Conservation (phyloP, 2,329 filamentous ascomycete genomes). For the Aspergillus pseudoviridinutans region DNA sequence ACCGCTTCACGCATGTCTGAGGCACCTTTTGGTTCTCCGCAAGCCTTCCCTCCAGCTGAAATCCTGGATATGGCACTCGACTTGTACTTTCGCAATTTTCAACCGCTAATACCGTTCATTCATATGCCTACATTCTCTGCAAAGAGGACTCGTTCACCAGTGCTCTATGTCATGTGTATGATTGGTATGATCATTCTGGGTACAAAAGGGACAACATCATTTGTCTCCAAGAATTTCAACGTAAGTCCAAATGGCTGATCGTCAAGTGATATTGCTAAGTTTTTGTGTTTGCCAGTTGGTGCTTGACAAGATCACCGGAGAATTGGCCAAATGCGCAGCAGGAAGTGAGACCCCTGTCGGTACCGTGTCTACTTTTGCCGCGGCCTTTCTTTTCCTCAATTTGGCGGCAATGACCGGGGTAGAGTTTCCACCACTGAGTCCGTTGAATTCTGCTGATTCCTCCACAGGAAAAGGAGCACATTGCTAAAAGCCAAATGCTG, state of each 20-base stretch:
- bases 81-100: constrained; percentile 52
- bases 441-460: constrained; percentile 1
- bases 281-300: constrained; percentile 16
- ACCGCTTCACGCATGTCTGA: constrained; percentile 18
- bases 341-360: constrained; percentile 37
- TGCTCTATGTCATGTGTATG: constrained; percentile 52
- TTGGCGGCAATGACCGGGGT: constrained; percentile 48
- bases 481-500: constrained; percentile 49
- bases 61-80: constrained; percentile 53
- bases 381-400: constrained; percentile 47
- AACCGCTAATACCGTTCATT: constrained; percentile 51
- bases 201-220: constrained; percentile 49
- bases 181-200: constrained; percentile 51
- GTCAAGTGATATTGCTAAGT: constrained; percentile 8
- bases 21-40: constrained; percentile 23
- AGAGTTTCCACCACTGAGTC: background rate
- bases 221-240: constrained; percentile 46
- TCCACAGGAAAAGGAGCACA: constrained; percentile 36
- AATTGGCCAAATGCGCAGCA: constrained; percentile 42
- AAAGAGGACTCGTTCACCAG: constrained; percentile 43
- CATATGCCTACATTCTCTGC: constrained; percentile 52
- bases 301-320: constrained; percentile 39
- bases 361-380: constrained; percentile 46
- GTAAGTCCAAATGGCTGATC: constrained; percentile 15
- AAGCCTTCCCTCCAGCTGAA: constrained; percentile 48